Evolutionary conservation across 805 yeast species (phyloP), one percentile per base, ranked within the genome.

Genomic region (Pichia heedii): DNA sequence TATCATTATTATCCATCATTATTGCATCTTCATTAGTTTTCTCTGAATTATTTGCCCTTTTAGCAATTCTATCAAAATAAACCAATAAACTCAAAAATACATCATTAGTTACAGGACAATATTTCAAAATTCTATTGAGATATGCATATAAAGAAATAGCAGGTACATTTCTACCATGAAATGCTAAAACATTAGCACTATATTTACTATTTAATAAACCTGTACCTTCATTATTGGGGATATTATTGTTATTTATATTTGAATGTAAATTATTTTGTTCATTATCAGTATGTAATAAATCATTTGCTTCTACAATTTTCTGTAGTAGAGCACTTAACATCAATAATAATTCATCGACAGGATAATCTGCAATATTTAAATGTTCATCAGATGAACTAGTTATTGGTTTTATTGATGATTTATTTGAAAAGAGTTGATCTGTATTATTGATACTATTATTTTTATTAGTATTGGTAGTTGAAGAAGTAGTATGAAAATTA

Each of bases 41-140:
- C 40, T 44, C 43, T 7, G 38, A 68, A 27, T 66, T 73, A 56
- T 84, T 83, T 36, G 93, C 87, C 49, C 85, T 73, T 56, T 85
- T 85, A 18, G 95, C 93, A 37, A 90, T 87, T 49, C 97, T 69
- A 64, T 93, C 99, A 66, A 93, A 88, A 62, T 93, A 93, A 26
- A 93, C 97, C 54, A 93, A 70, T 30, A 93, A 66, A 33, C 96
- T 81, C 39, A 93, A 67, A 62, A 89, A 93, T 29, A 93, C 97
- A 60, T 93, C 97, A 63, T 90, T 90, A 3, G 98, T 89, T n/a
- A 93, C 93, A 0, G 99, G 97, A 62, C 99, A 93, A 65, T 93
- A 93, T 63, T 90, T 90, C 60, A 90, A 76, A 24, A 93, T 90
- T 57, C 98, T 78, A 36, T 86, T 76, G 47, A 93, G 71, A 60